phyloP scores from a whole-genome alignment of 306 rosid genomes.

The Purshia tridentata region DNA sequence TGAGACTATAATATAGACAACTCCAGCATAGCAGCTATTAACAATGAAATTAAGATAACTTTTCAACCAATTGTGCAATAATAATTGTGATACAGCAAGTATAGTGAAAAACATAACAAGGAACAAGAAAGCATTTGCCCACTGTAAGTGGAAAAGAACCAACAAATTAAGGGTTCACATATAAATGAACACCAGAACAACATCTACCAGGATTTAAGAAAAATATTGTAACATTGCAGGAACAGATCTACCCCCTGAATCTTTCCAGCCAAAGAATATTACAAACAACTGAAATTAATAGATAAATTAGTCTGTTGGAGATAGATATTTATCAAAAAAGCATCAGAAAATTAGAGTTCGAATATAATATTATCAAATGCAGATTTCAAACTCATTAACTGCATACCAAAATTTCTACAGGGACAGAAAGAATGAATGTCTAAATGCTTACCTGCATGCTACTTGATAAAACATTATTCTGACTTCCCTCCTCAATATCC shows the following conservation, averaged over 20 bases:
- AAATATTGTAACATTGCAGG: neutral
- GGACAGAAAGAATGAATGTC: slow-evolving; percentile 10
- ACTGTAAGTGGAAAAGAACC: neutral
- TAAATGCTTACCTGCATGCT: slow-evolving; percentile 83
- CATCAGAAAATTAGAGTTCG: neutral
- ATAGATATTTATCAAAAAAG: neutral
- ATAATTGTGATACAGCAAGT: neutral
- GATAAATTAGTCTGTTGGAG: neutral
- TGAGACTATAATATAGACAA: neutral
- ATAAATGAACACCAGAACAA: neutral
- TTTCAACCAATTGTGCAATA: slow-evolving; percentile 1
- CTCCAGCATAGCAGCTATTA: neutral
- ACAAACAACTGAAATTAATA: neutral
- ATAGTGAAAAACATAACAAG: too few relatives aligned
- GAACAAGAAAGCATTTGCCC: neutral
- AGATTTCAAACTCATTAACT: neutral
- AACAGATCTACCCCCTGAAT: neutral
- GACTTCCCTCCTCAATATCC: slow-evolving; percentile 99
- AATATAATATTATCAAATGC: neutral
- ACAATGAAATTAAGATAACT: too few relatives aligned
- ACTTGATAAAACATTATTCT: slow-evolving; percentile 88
- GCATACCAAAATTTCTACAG: neutral
- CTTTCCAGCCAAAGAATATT: neutral
- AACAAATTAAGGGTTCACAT: neutral
- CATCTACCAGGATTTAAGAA: neutral